phyloP scores from a whole-genome alignment of 2,329 filamentous ascomycete genomes.

The Cladorrhinum sp. region DNA sequence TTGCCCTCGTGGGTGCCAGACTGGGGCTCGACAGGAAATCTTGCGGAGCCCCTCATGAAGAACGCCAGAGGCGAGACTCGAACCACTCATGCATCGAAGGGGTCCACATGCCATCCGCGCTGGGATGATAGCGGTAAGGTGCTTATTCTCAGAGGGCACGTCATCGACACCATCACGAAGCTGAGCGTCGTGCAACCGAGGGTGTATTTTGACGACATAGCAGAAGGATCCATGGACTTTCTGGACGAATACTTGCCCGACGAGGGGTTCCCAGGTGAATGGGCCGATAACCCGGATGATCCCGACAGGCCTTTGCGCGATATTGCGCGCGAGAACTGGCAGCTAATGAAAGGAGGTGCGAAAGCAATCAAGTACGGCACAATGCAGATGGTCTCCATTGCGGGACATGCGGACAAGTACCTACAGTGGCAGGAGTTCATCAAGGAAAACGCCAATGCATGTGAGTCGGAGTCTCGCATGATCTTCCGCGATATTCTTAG shows the following conservation, averaged over 20 bases:
- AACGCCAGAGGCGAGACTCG: slow-evolving; percentile 3
- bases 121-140: slow-evolving; percentile 4
- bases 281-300: background rate
- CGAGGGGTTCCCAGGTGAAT: background rate
- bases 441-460: background rate
- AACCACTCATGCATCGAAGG: slow-evolving; percentile 5
- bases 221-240: background rate
- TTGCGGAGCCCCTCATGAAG: slow-evolving; percentile 6
- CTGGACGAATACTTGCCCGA: background rate
- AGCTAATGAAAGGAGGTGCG: background rate
- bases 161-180: slow-evolving; percentile 3
- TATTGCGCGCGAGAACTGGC: background rate
- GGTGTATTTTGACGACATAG: background rate
- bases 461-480: background rate
- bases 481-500: background rate
- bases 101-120: background rate
- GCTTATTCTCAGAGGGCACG: slow-evolving; percentile 9
- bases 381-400: background rate
- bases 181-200: background rate
- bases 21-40: slow-evolving; percentile 5
- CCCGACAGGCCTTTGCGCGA: background rate
- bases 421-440: background rate
- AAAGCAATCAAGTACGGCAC: background rate
- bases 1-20: slow-evolving; percentile 14
- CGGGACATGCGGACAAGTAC: background rate